Evolutionary conservation across 148 eudicot species (phyloP).

Genomic region (Diospyros kaki): DNA sequence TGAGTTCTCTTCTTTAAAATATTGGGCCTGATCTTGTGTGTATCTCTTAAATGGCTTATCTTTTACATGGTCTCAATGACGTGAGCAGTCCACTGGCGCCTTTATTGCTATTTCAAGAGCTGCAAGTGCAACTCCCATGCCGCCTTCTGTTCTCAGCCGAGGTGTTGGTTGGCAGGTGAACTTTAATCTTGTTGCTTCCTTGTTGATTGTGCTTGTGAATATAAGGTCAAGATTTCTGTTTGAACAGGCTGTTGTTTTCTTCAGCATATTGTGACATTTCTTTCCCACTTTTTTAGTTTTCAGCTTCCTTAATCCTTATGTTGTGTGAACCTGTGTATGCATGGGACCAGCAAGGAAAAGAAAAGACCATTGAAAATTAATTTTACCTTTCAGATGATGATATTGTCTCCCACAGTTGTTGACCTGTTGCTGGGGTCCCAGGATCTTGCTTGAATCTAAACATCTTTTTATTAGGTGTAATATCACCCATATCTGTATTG

Average conservation of each 20-base stretch:
- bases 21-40: neutral
- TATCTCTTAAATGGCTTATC: constrained; percentile 1
- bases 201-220: neutral
- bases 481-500: neutral
- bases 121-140: constrained; percentile 93
- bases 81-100: constrained; percentile 82
- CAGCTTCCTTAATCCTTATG: neutral
- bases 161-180: constrained; percentile 98
- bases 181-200: constrained; percentile 7
- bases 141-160: constrained; percentile 93
- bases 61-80: constrained; percentile 12
- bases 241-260: neutral
- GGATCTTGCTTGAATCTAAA: neutral
- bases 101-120: constrained; percentile 90
- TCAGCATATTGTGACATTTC: neutral
- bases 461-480: too few relatives aligned
- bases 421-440: neutral
- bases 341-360: neutral
- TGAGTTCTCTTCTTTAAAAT: neutral
- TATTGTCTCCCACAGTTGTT: neutral
- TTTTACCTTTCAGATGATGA: neutral
- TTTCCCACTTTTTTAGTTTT: neutral
- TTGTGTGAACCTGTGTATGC: neutral
- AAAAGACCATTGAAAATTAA: neutral
- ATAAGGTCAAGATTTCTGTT: neutral